Evolutionary conservation across 208 protist species (phyloP), one percentile per base, ranked within the genome.

Genomic region (Crithidia mellificae): DNA sequence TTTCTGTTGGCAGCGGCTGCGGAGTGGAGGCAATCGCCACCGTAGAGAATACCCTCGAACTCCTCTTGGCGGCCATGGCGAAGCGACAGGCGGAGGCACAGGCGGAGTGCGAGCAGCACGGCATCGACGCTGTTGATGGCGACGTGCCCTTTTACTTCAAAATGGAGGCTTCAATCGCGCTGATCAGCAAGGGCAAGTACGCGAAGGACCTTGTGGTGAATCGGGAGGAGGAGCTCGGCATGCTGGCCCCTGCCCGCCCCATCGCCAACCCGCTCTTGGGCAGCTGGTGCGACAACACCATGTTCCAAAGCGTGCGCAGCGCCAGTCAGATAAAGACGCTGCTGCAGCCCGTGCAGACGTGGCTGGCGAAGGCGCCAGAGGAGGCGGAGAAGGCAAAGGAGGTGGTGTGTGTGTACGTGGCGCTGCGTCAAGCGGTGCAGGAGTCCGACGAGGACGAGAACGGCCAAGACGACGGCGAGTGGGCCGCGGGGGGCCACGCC

Each of bases 241-340:
- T 52, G 14, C 1, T 44, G 54, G 49, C 49, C 20, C 67, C 32
- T 15, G 54, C 67, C 36, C 66, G 53, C 2, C 24, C 63, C 6
- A 70, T 72, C n/a, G 46, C 52, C 25, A 72, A 73, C 53, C 68
- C 75, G 29, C 34, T 70, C 11, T 36, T 71, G 12, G 64, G 68
- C 49, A 44, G 61, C 61, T 81, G 75, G 75, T 41, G 72, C 30
- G 65, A 65, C 41, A 51, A 74, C 64, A 56, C 58, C 14, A 46
- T 43, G 47, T 58, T 73, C 15, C 43, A 61, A 19, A 27, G 34
- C 2, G 50, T 81, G n/a, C 19, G 32, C 19, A 54, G 24, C 56
- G 49, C 3, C 4, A 20, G 36, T 0, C 63, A 70, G 24, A 44
- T 71, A 1, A 50, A 56, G 27, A 29, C 32, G 1, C 50, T 53